phyloP scores from a whole-genome alignment of 2,329 filamentous ascomycete species.

The Raffaelea ambrosiae region DNA sequence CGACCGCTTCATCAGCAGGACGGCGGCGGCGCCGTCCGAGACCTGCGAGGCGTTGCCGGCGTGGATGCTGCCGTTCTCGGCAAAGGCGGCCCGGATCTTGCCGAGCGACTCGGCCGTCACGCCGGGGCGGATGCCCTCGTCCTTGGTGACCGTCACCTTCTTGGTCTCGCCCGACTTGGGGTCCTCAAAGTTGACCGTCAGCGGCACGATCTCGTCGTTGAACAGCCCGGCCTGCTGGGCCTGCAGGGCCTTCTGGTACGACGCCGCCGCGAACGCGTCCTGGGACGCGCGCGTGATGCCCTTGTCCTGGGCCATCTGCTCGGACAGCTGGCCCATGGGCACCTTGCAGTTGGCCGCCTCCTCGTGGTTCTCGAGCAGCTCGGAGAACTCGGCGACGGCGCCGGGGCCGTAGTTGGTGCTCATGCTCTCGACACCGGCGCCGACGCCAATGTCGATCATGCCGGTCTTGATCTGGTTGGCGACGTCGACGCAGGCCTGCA shows the following conservation, averaged over 20 bases:
- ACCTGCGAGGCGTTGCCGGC: conserved; percentile 95
- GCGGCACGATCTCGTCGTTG: conserved; percentile 79
- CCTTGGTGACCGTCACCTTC: conserved; percentile 71
- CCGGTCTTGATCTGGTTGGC: conserved; percentile 84
- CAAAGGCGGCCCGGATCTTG: conserved; percentile 87
- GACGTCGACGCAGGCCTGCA: conserved; percentile 89
- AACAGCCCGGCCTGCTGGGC: conserved; percentile 88
- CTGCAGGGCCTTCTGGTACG: conserved; percentile 80
- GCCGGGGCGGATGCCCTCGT: conserved; percentile 79
- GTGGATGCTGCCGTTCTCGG: conserved; percentile 83
- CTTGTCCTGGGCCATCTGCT: conserved; percentile 87
- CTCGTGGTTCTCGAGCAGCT: conserved; percentile 70
- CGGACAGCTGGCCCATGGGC: conserved; percentile 87
- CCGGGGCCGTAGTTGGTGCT: conserved; percentile 79
- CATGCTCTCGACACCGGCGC: conserved; percentile 97
- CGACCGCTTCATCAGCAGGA: conserved; percentile 89
- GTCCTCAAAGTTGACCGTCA: conserved; percentile 82
- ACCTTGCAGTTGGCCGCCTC: conserved; percentile 95
- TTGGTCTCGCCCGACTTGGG: conserved; percentile 82
- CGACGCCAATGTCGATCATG: conserved; percentile 93
- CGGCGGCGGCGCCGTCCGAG: conserved; percentile 89
- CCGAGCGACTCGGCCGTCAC: conserved; percentile 81
- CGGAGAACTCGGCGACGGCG: conserved; percentile 88
- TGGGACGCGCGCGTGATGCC: conserved; percentile 63
- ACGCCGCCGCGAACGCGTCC: conserved; percentile 88